Conservation (phyloP, 2,329 filamentous ascomycete species). For the Ceratocystis harringtonii region DNA sequence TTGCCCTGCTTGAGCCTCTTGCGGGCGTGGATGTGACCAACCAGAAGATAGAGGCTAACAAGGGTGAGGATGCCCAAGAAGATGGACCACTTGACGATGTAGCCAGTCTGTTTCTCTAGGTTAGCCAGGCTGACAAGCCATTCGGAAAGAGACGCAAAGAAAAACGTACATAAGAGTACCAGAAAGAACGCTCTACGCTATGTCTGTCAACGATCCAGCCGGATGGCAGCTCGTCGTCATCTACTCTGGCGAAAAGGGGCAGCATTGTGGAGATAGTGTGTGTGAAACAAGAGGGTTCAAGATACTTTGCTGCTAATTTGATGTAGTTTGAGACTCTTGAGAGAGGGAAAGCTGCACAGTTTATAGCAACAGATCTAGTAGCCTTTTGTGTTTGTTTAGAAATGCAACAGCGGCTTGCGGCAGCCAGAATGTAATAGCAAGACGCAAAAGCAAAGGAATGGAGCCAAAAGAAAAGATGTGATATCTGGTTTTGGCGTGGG, state of each 20-base stretch:
- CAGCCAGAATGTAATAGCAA: neutral
- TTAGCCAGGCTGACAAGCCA: slow-evolving; percentile 10
- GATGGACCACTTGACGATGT: slow-evolving; percentile 56
- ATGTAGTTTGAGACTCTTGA: neutral
- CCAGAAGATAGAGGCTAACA: slow-evolving; percentile 46
- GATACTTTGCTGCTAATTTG: neutral
- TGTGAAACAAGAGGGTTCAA: neutral
- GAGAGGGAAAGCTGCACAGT: neutral
- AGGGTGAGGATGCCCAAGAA: slow-evolving; percentile 46
- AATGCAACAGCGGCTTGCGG: neutral
- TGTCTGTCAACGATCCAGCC: slow-evolving; percentile 22
- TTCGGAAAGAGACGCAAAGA: neutral
- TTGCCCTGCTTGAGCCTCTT: slow-evolving; percentile 49
- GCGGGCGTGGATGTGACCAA: slow-evolving; percentile 57
- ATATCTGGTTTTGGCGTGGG: no score
- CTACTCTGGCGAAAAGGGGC: neutral
- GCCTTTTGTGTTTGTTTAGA: neutral
- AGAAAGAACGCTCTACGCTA: slow-evolving; percentile 21
- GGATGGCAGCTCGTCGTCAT: slow-evolving; percentile 18
- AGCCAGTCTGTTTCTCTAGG: slow-evolving; percentile 34
- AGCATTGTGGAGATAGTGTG: neutral
- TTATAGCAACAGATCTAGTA: neutral
- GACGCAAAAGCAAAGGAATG: neutral
- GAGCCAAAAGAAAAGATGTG: neutral
- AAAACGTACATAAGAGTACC: slow-evolving; percentile 21